Evolutionary conservation across 2,329 filamentous ascomycete genomes (phyloP), one percentile per base, ranked within the genome.

Genomic region (Fusarium napiforme): DNA sequence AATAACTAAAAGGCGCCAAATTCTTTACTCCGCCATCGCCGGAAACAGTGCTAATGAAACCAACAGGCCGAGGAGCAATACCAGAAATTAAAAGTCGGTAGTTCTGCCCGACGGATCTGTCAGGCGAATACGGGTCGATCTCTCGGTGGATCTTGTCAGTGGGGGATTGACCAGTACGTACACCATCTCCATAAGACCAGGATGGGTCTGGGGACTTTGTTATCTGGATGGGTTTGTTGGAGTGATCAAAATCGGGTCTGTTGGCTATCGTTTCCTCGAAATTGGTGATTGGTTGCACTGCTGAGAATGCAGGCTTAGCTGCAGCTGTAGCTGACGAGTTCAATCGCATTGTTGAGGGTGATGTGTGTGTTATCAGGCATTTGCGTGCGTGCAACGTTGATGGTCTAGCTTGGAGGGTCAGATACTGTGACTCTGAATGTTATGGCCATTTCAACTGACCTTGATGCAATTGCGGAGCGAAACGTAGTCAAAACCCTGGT

Each of bases 1-100:
- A 94, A 85, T 96, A 98, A 78, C 90, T 93, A 82, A 96, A 97
- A 0, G 95, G 95, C 0, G 95, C 94, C 4, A 98, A 87, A 82
- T 98, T 98, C 16, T 80, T 86, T 72, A 69, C 85, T 36, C 77
- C 81, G 14, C 93, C 93, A 77, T 95, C 91, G 9, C 82, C 75
- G 15, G 85, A 85, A 23, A 82, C 74, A 7, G 88, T 88, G 28
- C 86, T 88, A 12, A 90, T 79, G 79, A 90, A 87, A 5, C 87
- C 88, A 77, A 97, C 90, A 5, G 95, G 95, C 16, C 95, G 88
- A 2, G 95, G 95, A 5, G 95, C 88, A 75, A 97, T 91, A 45
- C 89, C 91, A 6, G 90, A 92, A 78, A 97, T 95, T 34, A 97
- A 85, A 5, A 97, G 88, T 81, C 96, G 96, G 87, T 97, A 97